Percentiles rank a stretch among this genome's conserved stretches.
phyloP scores from a whole-genome alignment of 108 stramenopile genomes.

The Nannochloropsis salina region DNA sequence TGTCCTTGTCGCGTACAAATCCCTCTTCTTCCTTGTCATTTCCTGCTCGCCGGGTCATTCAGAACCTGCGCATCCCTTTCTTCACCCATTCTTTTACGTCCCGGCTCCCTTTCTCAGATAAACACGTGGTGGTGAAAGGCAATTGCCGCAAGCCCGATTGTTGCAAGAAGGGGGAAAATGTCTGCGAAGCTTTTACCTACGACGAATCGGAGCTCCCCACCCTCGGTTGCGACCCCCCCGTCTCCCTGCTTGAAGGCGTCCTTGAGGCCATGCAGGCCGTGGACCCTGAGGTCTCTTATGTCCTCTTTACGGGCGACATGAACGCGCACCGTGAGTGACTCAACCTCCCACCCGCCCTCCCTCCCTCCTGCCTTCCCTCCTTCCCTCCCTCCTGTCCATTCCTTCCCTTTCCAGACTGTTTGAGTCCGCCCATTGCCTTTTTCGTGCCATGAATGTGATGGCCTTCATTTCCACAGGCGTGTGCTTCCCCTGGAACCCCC shows the following conservation, averaged over 20 bases:
- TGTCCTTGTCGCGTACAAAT: too few relatives aligned
- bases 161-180: neutral
- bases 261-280: neutral
- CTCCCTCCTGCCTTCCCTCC: neutral
- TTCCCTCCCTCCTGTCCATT: too few relatives aligned
- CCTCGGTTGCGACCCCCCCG: neutral
- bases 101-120: neutral
- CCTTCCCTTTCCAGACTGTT: too few relatives aligned
- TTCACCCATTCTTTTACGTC: neutral
- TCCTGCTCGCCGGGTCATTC: too few relatives aligned
- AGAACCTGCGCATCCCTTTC: too few relatives aligned
- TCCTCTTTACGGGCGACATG: neutral
- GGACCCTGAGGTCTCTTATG: neutral
- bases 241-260: neutral
- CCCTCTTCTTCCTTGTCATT: too few relatives aligned
- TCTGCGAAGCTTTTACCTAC: constrained; percentile 19
- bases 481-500: too few relatives aligned
- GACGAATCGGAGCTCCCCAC: constrained; percentile 11
- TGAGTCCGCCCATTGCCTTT: too few relatives aligned
- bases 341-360: neutral
- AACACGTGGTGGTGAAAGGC: neutral
- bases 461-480: too few relatives aligned
- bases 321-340: neutral
- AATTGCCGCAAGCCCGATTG: constrained; percentile 11
- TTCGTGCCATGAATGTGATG: too few relatives aligned